A percentile compares a stretch with the other conserved stretches of the same genome.
phyloP scores from a whole-genome alignment of 805 yeast species.

The Lachancea mirantina region DNA sequence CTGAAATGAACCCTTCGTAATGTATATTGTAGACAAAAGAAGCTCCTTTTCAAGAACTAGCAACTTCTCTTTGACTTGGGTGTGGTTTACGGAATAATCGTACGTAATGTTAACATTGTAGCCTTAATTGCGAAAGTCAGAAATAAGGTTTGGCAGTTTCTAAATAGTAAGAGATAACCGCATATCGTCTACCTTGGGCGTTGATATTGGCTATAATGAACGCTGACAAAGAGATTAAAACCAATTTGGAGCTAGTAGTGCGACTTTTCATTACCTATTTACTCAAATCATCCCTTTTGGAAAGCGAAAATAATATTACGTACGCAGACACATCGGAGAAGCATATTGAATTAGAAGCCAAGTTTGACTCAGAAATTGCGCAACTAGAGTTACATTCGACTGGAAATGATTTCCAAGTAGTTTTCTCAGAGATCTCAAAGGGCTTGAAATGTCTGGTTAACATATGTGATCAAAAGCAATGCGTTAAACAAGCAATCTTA shows the following conservation, averaged over 20 bases:
- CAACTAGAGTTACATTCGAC: background rate
- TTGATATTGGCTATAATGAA: no score
- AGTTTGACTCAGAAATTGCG: slow-evolving; percentile 1
- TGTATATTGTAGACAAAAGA: no score
- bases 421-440: slow-evolving; percentile 8
- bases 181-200: no score
- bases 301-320: slow-evolving; percentile 1
- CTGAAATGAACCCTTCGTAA: slow-evolving; percentile 34
- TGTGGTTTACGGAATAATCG: no score
- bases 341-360: slow-evolving; percentile 4
- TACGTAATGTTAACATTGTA: no score
- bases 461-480: slow-evolving; percentile 10
- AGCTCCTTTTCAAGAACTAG: no score
- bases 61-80: no score
- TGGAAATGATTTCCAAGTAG: slow-evolving; percentile 4
- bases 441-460: slow-evolving; percentile 15
- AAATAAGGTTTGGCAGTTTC: no score
- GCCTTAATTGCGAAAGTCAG: no score
- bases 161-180: no score
- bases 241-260: slow-evolving; percentile 9
- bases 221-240: slow-evolving; percentile 5
- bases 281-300: slow-evolving; percentile 3
- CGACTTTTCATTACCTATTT: slow-evolving; percentile 8
- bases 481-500: slow-evolving; percentile 15
- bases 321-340: slow-evolving; percentile 6